Evolutionary conservation across 1,139 yeast genomes (phyloP), one percentile per base, ranked within the genome.

Genomic region (Lodderomyces beijingensis): DNA sequence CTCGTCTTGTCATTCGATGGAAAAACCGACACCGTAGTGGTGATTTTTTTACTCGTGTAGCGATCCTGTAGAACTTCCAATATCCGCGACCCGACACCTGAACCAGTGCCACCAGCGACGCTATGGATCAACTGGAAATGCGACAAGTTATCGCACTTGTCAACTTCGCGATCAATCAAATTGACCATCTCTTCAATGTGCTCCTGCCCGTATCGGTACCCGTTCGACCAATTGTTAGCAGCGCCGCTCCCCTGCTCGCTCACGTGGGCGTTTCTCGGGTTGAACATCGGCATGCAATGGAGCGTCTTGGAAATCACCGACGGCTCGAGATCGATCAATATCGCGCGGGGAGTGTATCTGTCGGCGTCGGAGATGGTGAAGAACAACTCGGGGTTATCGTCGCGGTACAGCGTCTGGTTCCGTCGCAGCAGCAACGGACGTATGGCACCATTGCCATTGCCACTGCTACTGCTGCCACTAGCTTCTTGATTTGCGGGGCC

Each of bases 81-180:
- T 30, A 91, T 49, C 40, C 74, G 74, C 0, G 96, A 86, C 0
- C 98, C 98, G 28, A 88, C 77, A 5, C 98, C 98, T 0, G 96
- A 84, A 0, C 98, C 98, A 0, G 98, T 91, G 23, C 98, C 98
- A 16, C 98, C 98, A 0, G 96, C 97, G n/a, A 93, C 95, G 11
- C 96, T 86, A 55, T 91, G 98, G 37, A 89, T 59, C 43, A 91
- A 62, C 63, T 88, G 95, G 55, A 93, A 91, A 5, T 94, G 94
- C 41, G 88, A 91, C 35, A 89, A 63, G 38, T 85, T 82, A 42
- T 91, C 98, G 47, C 96, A 83, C 25, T 86, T 83, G 51, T 91
- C 98, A 27, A 89, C 74, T 49, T 91, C 97, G 39, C 95, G 70
- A 51, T 89, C 96, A 29, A 91, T 72, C 72, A 89, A 77, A 49